Conservation (phyloP, 2,329 filamentous ascomycete species). For the Zymoseptoria tritici region DNA sequence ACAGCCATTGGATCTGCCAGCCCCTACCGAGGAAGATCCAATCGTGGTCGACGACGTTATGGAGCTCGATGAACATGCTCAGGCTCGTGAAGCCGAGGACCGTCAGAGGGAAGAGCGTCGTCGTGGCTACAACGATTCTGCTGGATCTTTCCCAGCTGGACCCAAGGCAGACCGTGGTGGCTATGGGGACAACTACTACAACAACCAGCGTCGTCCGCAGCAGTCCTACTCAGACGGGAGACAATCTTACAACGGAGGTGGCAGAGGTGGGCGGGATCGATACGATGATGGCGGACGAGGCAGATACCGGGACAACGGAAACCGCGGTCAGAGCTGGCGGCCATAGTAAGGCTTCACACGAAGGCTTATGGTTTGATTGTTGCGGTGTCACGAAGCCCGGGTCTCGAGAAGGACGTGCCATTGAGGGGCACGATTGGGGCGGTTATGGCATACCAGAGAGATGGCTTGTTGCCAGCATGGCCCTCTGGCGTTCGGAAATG, state of each 20-base stretch:
- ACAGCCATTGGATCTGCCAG: conserved; percentile 1
- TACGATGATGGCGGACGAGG: conserved; percentile 13
- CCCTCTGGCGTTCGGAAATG: not conserved
- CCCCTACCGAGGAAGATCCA: conserved; percentile 25
- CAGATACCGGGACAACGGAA: conserved; percentile 21
- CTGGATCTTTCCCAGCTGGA: conserved; percentile 16
- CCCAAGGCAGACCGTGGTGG: conserved; percentile 16
- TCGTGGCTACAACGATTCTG: conserved; percentile 18
- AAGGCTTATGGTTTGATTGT: not conserved
- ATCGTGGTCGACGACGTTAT: conserved; percentile 32
- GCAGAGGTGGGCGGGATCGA: conserved; percentile 16
- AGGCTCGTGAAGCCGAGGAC: conserved; percentile 24
- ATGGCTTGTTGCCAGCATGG: not conserved
- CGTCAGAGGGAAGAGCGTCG: conserved; percentile 27
- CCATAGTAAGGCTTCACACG: conserved; percentile 7
- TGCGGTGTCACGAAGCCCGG: not conserved
- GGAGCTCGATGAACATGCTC: conserved; percentile 35
- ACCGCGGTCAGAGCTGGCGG: conserved; percentile 19
- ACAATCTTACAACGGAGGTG: conserved; percentile 34
- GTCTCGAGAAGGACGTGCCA: not conserved
- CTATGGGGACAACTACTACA: conserved; percentile 18
- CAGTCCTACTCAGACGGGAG: conserved; percentile 37
- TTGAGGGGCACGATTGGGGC: not conserved
- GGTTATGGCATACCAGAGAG: not conserved
- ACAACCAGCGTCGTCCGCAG: conserved; percentile 24